Evolutionary conservation across 345 rosid genomes (phyloP), one percentile per base, ranked within the genome.

Genomic region (Euphorbia pulcherrima): DNA sequence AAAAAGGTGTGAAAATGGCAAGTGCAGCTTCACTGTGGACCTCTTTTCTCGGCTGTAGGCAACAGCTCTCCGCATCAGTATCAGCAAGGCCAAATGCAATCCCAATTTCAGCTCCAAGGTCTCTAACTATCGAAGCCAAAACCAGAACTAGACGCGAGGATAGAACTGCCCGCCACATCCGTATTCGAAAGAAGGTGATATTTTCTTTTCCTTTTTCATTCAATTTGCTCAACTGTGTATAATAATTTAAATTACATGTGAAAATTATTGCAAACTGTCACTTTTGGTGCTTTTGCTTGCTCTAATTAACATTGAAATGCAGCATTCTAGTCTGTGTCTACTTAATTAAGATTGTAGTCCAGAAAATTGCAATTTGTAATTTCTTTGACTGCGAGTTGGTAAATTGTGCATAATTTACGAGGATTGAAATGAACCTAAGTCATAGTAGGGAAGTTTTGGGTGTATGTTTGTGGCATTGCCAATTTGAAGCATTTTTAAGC

Each of bases 151-250:
- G 95, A 51, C 79, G 70, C 13, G 90, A 90, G 44, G 84, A 94
- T 81, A 69, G 97, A 68, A 77, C 75, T 23, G 97, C 99, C 56
- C 96, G 97, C 68, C 99, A 94, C 72, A 27, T 79, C 66, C 97
- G 96, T 35, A 70, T 94, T 82, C 83, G 99, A 66, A 94, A 94
- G 90, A 94, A 94, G 96, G 97, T 93, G n/a, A 2, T 33, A 3
- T 23, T 18, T 46, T 54, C 55, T 41, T 8, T 55, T 26, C 41
- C 27, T 7, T 16, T 29, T 60, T 18, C 7, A 14, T 5, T 29
- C 5, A 21, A 40, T 16, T 41, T 20, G 30, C 47, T 57, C 26
- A 40, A n/a, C n/a, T 65, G 63, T 27, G 20, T 28, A 3, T 8
- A 8, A n/a, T n/a, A 16, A 8, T 54, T 40, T 54, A 26, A 16